Percentiles rank a stretch among this genome's conserved stretches.
Evolutionary conservation across 495 filamentous ascomycete species (phyloP).

Genomic region (Penicillium odoratum): DNA sequence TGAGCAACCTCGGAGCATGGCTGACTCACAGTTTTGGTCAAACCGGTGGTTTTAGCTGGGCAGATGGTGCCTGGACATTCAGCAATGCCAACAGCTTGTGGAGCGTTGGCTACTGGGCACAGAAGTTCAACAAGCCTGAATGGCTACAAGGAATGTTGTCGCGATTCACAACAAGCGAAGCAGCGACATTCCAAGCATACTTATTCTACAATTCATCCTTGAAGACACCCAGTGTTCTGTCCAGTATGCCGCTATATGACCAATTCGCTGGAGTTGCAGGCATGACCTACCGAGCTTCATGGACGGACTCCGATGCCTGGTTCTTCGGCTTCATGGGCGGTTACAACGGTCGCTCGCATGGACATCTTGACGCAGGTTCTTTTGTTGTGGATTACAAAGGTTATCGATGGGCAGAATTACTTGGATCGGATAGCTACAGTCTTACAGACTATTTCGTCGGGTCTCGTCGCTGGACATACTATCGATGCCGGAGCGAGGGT

Average conservation of each 20-base stretch:
- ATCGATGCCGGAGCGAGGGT: not conserved
- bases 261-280: not conserved
- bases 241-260: not conserved
- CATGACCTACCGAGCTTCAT: not conserved
- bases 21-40: not conserved
- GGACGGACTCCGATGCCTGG: not conserved
- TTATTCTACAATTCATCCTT: not conserved
- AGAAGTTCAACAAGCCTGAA: not conserved
- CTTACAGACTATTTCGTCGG: not conserved
- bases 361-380: not conserved
- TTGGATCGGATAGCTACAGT: not conserved
- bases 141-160: not conserved
- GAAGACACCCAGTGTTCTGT: not conserved
- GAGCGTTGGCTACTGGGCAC: not conserved
- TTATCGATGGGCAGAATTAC: not conserved
- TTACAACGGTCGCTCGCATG: not conserved
- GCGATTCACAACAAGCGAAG: not conserved
- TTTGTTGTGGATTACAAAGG: constrained; percentile 1
- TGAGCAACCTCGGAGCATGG: not conserved
- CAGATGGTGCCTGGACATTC: not conserved
- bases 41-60: not conserved
- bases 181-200: not conserved
- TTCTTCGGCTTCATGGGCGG: constrained; percentile 1
- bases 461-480: not conserved
- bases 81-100: constrained; percentile 1